Conservation (phyloP, 1,284 basidiomycete genomes). For the Ganoderma leucocontextum region DNA sequence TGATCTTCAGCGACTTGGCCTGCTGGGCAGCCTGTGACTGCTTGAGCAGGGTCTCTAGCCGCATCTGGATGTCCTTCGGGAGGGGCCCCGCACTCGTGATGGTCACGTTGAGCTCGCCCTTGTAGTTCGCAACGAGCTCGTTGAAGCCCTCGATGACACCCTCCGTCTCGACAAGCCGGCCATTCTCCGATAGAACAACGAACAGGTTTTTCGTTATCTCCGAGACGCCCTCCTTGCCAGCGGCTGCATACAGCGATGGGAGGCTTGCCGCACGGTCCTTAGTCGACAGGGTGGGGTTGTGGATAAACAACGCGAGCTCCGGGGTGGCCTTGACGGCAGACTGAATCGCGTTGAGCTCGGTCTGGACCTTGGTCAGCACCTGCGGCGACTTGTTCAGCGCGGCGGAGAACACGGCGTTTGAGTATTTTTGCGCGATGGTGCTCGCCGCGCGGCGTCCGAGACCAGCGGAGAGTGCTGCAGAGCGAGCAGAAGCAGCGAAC, state of each 20-base stretch:
- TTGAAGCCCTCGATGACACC: conserved; percentile 94
- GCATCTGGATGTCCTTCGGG: conserved; percentile 73
- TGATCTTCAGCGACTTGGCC: conserved; percentile 86
- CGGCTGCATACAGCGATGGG: conserved; percentile 66
- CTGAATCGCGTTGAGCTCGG: conserved; percentile 80
- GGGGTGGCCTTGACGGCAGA: conserved; percentile 70
- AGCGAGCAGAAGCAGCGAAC: conserved; percentile 55
- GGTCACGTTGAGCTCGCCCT: conserved; percentile 92
- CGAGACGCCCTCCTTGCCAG: conserved; percentile 78
- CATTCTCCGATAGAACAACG: conserved; percentile 92
- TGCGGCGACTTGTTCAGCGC: conserved; percentile 88
- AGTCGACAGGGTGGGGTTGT: conserved; percentile 89
- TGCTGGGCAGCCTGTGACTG: conserved; percentile 83
- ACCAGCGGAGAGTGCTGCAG: conserved; percentile 51
- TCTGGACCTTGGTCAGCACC: conserved; percentile 82
- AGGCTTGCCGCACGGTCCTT: conserved; percentile 82
- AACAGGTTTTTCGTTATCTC: conserved; percentile 96
- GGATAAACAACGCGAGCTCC: conserved; percentile 76
- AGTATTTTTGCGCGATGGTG: conserved; percentile 89
- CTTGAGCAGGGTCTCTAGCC: conserved; percentile 87
- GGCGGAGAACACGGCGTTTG: conserved; percentile 92
- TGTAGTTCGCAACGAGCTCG: conserved; percentile 89
- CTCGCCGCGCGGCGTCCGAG: conserved; percentile 75
- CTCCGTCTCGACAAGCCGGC: conserved; percentile 84
- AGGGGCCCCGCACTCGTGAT: conserved; percentile 91